phyloP scores from a whole-genome alignment of 1,284 basidiomycete species.

The Fomes fomentarius region DNA sequence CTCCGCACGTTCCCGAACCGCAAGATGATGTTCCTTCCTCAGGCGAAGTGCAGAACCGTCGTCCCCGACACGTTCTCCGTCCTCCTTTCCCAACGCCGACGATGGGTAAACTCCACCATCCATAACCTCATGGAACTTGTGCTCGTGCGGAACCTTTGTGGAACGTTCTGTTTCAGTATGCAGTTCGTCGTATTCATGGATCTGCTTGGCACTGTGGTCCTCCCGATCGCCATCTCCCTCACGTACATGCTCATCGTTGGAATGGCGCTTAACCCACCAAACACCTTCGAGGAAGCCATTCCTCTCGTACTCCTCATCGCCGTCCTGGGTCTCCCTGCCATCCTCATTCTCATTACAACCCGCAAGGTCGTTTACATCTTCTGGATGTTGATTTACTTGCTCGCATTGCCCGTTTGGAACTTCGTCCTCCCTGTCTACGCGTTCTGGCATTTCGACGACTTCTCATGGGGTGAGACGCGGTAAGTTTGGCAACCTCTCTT shows the following conservation, averaged over 20 bases:
- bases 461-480: constrained; percentile 98
- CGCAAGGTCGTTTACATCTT: constrained; percentile 94
- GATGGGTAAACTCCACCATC: constrained; percentile 99
- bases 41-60: constrained; percentile 93
- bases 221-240: constrained; percentile 92
- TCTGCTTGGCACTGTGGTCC: constrained; percentile 91
- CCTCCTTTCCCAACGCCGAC: constrained; percentile 93
- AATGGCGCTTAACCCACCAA: constrained; percentile 83
- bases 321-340: constrained; percentile 91
- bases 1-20: constrained; percentile 96
- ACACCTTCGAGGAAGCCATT: constrained; percentile 90
- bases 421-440: constrained; percentile 93
- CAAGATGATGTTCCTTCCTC: constrained; percentile 99
- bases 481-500: constrained; percentile 37
- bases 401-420: constrained; percentile 95
- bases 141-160: constrained; percentile 93
- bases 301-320: constrained; percentile 89
- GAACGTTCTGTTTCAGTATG: constrained; percentile 97
- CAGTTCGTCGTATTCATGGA: constrained; percentile 99
- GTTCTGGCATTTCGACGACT: constrained; percentile 99
- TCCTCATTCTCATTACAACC: constrained; percentile 94
- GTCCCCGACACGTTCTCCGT: constrained; percentile 95
- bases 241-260: constrained; percentile 90
- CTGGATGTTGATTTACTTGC: constrained; percentile 97
- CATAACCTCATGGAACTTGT: constrained; percentile 99